Evolutionary conservation across 2,329 filamentous ascomycete species (phyloP), one percentile per base, ranked within the genome.

Genomic region (Hymenotorrendiella dingleyae): DNA sequence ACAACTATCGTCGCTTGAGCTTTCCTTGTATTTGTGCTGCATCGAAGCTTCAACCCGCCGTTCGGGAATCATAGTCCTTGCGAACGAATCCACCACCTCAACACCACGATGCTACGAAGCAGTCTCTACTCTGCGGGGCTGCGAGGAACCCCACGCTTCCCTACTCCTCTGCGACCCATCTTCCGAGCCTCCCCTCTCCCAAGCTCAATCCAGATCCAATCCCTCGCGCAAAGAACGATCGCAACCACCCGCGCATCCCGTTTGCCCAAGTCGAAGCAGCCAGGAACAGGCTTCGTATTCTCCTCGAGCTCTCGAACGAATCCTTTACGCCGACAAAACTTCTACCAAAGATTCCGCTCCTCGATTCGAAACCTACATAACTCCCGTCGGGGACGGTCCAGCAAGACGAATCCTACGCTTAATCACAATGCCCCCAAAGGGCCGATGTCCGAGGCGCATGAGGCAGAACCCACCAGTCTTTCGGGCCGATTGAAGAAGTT

Each of bases 401-500:
- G 42, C 30, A 48, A 57, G 38, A 43, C 33, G 14, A 19, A n/a
- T n/a, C n/a, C n/a, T n/a, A n/a, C n/a, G n/a, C n/a, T n/a, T n/a
- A n/a, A n/a, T n/a, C n/a, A n/a, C n/a, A n/a, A n/a, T n/a, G n/a
- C n/a, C n/a, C n/a, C n/a, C n/a, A n/a, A n/a, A n/a, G n/a, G n/a
- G n/a, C n/a, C n/a, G n/a, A n/a, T n/a, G n/a, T n/a, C n/a, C n/a
- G n/a, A n/a, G n/a, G 28, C 45, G 1, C 43, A 46, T 9, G 51
- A 48, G 22, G 42, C 47, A 30, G 52, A 59, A 22, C 48, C 55
- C 20, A 46, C 47, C 11, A 53, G 38, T 17, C 20, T 62, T 4
- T 49, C 53, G 1, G 56, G 48, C 7, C 47, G 54, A 16, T 69
- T 97, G 61, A 89, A 83, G 65, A 88, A 86, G 61, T 76, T 98